Conservation (phyloP, 2,329 filamentous ascomycete genomes). For the Neospermospora avenae region DNA sequence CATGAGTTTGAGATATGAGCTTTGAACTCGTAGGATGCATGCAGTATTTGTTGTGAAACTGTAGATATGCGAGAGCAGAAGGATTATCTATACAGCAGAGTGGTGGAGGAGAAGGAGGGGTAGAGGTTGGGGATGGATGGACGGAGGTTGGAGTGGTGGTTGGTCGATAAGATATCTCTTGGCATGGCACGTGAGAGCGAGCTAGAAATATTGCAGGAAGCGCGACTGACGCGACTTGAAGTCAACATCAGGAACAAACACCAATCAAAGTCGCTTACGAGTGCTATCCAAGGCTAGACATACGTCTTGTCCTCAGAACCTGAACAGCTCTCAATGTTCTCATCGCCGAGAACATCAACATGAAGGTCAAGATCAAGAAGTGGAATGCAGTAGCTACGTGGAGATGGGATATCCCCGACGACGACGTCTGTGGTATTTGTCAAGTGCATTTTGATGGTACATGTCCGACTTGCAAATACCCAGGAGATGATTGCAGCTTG, state of each 20-base stretch:
- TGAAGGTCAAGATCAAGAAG: constrained; percentile 94
- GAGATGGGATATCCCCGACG: constrained; percentile 96
- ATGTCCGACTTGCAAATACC: constrained; percentile 96
- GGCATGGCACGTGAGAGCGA: constrained; percentile 17
- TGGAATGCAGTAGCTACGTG: constrained; percentile 96
- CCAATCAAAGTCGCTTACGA: not conserved
- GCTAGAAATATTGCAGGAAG: not conserved
- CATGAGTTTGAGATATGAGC: constrained; percentile 16
- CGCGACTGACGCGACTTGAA: constrained; percentile 1
- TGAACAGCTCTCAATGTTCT: not conserved
- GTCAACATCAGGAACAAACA: constrained; percentile 1
- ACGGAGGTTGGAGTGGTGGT: constrained; percentile 9
- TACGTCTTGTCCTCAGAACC: not conserved
- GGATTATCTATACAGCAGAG: not conserved
- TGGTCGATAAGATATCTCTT: constrained; percentile 13
- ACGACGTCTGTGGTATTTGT: constrained; percentile 98
- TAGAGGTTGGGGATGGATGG: constrained; percentile 12
- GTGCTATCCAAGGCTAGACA: not conserved
- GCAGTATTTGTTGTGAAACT: constrained; percentile 5
- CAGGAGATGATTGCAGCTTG: constrained; percentile 90
- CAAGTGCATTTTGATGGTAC: constrained; percentile 97
- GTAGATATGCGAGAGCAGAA: constrained; percentile 1
- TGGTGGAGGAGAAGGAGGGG: constrained; percentile 1
- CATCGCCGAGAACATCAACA: constrained; percentile 37
- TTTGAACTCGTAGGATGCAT: not conserved